Evolutionary conservation across 768 basidiomycete genomes (phyloP), one percentile per base, ranked within the genome.

Genomic region (Ramaria rubella): DNA sequence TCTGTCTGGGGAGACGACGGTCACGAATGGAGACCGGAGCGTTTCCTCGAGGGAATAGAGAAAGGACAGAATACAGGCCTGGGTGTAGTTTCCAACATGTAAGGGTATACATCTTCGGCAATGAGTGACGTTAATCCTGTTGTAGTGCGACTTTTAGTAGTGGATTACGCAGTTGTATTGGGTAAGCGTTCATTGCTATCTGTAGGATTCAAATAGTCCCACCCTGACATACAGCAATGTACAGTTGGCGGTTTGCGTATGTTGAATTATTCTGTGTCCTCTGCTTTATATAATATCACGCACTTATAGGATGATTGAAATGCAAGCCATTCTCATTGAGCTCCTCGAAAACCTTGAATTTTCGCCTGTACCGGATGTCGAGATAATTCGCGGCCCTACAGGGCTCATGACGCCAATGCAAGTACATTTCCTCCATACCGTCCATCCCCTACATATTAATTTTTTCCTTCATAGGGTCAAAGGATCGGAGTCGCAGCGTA

Each of bases 351-450:
- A 24, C 21, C 55, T 57, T 31, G 55, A 57, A 38, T 57, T 57
- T 21, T 23, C 23, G 4, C 52, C 71, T 30, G 69, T 71, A 1
- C 57, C 60, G 33, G 68, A 65, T 51, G 61, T 66, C 0, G 63
- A 65, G 31, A 67, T 73, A 33, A 45, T 64, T n/a, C 65, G 72
- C 36, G 60, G 69, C 23, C 66, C 69, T 5, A 64, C 67, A 1
- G 68, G 67, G 0, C 44, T 70, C 26, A 70, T 73, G 67, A 50
- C 63, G 8, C 72, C 72, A 5, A 68, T 73, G 61, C 31, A 51
- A 23, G 49, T 51, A n/a, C n/a, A n/a, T n/a, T n/a, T n/a, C n/a
- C n/a, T n/a, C n/a, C n/a, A n/a, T n/a, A n/a, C n/a, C n/a, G n/a
- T n/a, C n/a, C n/a, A n/a, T n/a, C n/a, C n/a, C n/a, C n/a, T n/a